A percentile compares a stretch with the other conserved stretches of the same genome.
Conservation (phyloP, 768 basidiomycete genomes). For the Antrodiella citrinella region DNA sequence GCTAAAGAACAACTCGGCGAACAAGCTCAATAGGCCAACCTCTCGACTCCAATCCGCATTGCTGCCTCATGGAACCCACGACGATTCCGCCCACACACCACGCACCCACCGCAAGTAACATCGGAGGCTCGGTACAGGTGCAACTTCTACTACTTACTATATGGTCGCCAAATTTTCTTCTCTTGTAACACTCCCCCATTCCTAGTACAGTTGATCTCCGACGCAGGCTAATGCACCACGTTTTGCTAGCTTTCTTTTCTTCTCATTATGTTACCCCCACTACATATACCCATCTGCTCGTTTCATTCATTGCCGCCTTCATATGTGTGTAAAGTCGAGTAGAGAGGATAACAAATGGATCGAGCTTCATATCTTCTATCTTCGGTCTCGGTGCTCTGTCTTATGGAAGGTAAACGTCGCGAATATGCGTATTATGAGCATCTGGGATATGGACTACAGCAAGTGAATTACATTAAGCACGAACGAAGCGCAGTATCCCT, state of each 20-base stretch:
- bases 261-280: background rate
- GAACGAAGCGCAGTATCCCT: conserved; percentile 4
- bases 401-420: too few species aligned
- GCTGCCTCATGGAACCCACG: conserved; percentile 28
- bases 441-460: too few species aligned
- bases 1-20: conserved; percentile 36
- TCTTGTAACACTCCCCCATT: background rate
- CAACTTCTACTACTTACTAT: too few species aligned
- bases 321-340: background rate
- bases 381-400: too few species aligned
- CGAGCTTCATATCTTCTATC: background rate
- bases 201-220: background rate
- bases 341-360: background rate
- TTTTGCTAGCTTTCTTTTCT: background rate
- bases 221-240: background rate
- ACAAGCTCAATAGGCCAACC: conserved; percentile 29
- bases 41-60: conserved; percentile 8
- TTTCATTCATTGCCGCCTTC: background rate
- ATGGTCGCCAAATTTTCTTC: too few species aligned
- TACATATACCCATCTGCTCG: background rate
- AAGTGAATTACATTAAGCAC: too few species aligned
- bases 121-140: background rate
- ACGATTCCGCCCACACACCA: conserved; percentile 3
- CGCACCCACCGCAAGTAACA: background rate
- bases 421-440: too few species aligned